phyloP scores from a whole-genome alignment of 306 rosid species.

The Dalbergia cochinchinensis region DNA sequence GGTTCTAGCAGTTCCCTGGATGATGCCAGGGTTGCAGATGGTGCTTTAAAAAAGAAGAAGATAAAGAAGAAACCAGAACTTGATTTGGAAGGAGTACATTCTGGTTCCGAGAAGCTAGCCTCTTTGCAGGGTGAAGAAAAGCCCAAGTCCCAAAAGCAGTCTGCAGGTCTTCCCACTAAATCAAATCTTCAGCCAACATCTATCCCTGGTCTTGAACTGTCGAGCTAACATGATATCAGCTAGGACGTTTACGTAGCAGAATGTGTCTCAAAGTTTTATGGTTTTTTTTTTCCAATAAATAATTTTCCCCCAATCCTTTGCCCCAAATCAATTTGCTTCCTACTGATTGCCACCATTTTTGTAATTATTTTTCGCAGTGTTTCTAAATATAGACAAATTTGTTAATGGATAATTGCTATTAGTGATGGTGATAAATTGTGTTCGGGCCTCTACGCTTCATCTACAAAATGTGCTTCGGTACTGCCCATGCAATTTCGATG shows the following conservation, averaged over 20 bases:
- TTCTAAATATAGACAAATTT: constrained; percentile 64
- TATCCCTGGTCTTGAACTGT: constrained; percentile 77
- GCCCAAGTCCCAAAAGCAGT: constrained; percentile 67
- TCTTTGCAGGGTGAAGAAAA: constrained; percentile 77
- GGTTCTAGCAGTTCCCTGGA: constrained; percentile 67
- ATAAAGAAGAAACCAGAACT: constrained; percentile 78
- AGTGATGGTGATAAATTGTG: constrained; percentile 52
- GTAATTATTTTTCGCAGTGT: constrained; percentile 70
- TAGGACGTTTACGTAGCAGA: constrained; percentile 53
- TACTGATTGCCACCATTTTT: constrained; percentile 60
- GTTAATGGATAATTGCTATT: constrained; percentile 5
- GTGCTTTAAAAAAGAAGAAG: constrained; percentile 71
- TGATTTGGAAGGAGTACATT: constrained; percentile 68
- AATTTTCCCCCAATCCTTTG: background rate
- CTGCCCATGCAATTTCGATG: constrained; percentile 5
- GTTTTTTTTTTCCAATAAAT: constrained; percentile 22
- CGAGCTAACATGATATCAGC: constrained; percentile 73
- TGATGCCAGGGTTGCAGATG: constrained; percentile 69
- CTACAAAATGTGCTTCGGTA: background rate
- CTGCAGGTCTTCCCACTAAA: constrained; percentile 63
- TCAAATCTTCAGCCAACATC: constrained; percentile 69
- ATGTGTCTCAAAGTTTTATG: constrained; percentile 42
- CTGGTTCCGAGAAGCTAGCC: constrained; percentile 64
- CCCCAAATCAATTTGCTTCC: constrained; percentile 41
- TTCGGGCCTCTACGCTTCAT: background rate